Conservation (phyloP, 2,329 filamentous ascomycete species). For the Ophidiomyces ophidiicola region DNA sequence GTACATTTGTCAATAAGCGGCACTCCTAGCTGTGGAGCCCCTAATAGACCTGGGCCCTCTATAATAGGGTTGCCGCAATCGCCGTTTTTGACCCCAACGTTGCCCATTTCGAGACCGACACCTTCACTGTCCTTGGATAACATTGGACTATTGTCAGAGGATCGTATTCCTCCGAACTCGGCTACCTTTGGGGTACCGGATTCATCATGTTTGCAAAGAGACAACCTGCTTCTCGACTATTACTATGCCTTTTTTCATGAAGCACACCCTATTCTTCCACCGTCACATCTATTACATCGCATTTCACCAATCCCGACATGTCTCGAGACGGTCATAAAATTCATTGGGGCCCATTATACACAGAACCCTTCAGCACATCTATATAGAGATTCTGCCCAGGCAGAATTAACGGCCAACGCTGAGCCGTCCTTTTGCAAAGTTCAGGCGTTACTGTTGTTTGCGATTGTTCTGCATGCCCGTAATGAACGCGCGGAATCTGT, state of each 20-base stretch:
- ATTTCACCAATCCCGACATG: constrained; percentile 33
- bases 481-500: constrained; percentile 58
- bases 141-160: constrained; percentile 6
- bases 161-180: constrained; percentile 6
- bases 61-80: constrained; percentile 5
- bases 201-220: constrained; percentile 19
- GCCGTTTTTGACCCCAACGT: constrained; percentile 9
- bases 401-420: constrained; percentile 25
- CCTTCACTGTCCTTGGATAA: constrained; percentile 3
- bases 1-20: constrained; percentile 18
- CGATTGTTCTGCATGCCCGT: constrained; percentile 66
- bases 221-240: constrained; percentile 38
- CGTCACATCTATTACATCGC: constrained; percentile 32
- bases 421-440: constrained; percentile 50
- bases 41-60: constrained; percentile 2
- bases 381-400: constrained; percentile 30
- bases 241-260: constrained; percentile 47
- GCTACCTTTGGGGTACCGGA: constrained; percentile 26
- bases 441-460: constrained; percentile 64
- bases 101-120: constrained; percentile 16
- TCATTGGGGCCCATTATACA: constrained; percentile 45
- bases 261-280: constrained; percentile 46
- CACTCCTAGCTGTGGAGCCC: constrained; percentile 2
- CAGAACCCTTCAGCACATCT: constrained; percentile 34
- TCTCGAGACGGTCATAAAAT: constrained; percentile 44